These are phyloP conservation scores for Xanthoconium stramineum DNA, from an alignment of 768 basidiomycete genomes.

Conservation along the genomic window DNA sequence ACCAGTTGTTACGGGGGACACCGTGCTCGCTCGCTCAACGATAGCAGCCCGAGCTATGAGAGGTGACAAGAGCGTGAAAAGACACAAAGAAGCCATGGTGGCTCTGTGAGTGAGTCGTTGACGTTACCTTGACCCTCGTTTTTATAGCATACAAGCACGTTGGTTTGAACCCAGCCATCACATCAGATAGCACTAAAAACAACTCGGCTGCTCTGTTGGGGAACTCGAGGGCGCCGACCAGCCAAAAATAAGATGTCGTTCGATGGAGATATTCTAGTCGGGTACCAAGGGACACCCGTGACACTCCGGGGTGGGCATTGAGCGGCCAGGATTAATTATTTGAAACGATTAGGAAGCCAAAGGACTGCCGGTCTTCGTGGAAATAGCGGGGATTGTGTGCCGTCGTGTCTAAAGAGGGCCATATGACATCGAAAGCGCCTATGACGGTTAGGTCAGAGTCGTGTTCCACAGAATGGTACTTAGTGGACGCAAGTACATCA, in stretches of 20 bases:
- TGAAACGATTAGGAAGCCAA: background rate
- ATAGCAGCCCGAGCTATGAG: background rate
- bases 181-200: too few species aligned
- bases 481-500: too few species aligned
- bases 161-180: background rate
- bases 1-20: conserved; percentile 43
- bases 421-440: background rate
- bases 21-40: background rate
- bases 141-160: background rate
- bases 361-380: background rate
- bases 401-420: background rate
- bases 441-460: background rate
- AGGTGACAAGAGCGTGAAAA: background rate
- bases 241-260: background rate
- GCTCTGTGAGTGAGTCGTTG: background rate
- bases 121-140: background rate
- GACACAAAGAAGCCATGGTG: background rate
- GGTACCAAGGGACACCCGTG: background rate
- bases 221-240: background rate
- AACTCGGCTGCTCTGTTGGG: background rate
- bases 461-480: background rate
- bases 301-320: conserved; percentile 28
- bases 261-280: background rate
- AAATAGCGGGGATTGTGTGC: conserved; percentile 5
- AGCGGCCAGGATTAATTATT: background rate